A percentile compares a stretch with the other conserved stretches of the same genome.
These are phyloP conservation scores for Thymus mandschuricus DNA, from an alignment of 257 asterid genomes.

Conservation along the genomic window DNA sequence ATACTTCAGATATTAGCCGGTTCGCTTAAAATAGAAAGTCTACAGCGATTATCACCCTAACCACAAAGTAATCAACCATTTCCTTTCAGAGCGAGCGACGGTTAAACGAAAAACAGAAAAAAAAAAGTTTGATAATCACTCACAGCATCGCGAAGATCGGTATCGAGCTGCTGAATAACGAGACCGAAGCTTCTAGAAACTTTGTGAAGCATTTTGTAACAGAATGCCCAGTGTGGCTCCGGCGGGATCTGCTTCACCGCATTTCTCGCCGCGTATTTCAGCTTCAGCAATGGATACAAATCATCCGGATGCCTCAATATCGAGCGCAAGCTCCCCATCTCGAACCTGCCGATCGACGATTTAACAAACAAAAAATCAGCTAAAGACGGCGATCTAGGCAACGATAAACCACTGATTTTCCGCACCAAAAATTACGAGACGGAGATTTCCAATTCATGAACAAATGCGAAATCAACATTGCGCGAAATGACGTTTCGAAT, in stretches of 20 bases:
- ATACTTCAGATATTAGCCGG: not conserved
- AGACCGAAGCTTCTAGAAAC: constrained; percentile 90
- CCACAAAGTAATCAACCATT: not conserved
- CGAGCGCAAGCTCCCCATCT: constrained; percentile 76
- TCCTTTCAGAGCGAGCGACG: not conserved
- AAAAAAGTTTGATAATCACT: constrained; percentile 16
- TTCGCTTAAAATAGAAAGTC: constrained; percentile 3
- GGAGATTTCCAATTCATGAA: constrained; percentile 17
- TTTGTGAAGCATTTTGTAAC: constrained; percentile 85
- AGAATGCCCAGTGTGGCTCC: constrained; percentile 94
- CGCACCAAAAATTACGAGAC: constrained; percentile 1
- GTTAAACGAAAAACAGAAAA: not conserved
- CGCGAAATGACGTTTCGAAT: not conserved
- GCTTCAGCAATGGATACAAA: constrained; percentile 78
- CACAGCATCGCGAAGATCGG: constrained; percentile 96
- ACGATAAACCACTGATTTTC: constrained; percentile 1
- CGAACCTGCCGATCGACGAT: constrained; percentile 33
- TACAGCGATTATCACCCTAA: constrained; percentile 18
- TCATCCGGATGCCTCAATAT: constrained; percentile 87
- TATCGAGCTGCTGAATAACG: constrained; percentile 91
- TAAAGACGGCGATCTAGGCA: constrained; percentile 25
- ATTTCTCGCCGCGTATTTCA: constrained; percentile 65
- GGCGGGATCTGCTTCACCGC: constrained; percentile 92
- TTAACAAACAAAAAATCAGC: constrained; percentile 14
- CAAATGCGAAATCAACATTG: not conserved